Percentiles rank a stretch among this genome's conserved stretches.
phyloP scores from a whole-genome alignment of 305 asterid species.

The Fraxinus ornus region DNA sequence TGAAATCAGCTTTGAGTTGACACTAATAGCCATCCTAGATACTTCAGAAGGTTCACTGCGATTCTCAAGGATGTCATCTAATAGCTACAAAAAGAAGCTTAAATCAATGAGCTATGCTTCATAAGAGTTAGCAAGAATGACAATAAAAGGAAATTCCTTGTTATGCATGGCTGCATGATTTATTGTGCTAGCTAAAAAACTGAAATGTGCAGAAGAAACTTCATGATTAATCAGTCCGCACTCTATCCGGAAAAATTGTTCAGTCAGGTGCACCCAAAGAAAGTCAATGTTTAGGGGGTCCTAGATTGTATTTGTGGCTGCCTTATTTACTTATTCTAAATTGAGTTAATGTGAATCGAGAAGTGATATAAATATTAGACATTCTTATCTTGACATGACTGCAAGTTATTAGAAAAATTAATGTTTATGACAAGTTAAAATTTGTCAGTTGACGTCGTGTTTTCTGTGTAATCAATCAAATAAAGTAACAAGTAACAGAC shows the following conservation, averaged over 20 bases:
- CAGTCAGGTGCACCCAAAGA: neutral
- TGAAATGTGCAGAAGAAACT: neutral
- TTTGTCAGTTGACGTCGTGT: neutral
- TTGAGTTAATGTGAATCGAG: neutral
- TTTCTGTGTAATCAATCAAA: neutral
- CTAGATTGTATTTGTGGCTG: neutral
- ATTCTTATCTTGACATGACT: neutral
- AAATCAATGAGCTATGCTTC: neutral
- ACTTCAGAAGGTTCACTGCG: slow-evolving; percentile 55
- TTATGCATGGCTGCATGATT: neutral
- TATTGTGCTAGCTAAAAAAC: neutral
- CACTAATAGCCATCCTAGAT: slow-evolving; percentile 60
- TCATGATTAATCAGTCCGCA: neutral
- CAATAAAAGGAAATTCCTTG: neutral
- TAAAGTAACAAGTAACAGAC: neutral
- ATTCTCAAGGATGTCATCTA: slow-evolving; percentile 58
- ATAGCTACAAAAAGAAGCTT: slow-evolving; percentile 31
- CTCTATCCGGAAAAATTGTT: neutral
- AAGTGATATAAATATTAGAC: neutral
- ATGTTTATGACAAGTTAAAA: neutral
- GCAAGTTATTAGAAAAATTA: neutral
- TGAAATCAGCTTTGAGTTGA: slow-evolving; percentile 50
- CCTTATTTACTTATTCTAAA: neutral
- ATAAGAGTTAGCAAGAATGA: neutral
- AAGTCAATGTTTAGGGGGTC: neutral